A percentile compares a stretch with the other conserved stretches of the same genome.
Evolutionary conservation across 148 eudicot species (phyloP).

Genomic region (Pharnaceum exiguum): DNA sequence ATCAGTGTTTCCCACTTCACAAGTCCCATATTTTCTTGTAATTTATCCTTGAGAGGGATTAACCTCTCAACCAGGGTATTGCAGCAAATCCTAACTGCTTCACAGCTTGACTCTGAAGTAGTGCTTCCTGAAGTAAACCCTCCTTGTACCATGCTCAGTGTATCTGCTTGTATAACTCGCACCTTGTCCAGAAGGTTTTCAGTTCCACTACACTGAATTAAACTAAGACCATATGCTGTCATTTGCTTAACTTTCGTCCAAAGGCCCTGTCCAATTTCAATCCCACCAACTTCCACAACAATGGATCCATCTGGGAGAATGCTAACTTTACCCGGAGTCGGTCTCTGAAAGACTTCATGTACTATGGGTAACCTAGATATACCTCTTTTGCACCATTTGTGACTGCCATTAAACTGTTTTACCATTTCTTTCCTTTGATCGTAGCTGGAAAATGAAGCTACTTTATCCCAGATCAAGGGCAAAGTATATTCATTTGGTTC

Average conservation of each 20-base stretch:
- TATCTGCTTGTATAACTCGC: conserved; percentile 75
- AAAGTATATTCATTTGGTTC: conserved; percentile 66
- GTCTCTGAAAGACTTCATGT: conserved; percentile 37
- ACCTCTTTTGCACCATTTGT: conserved; percentile 74
- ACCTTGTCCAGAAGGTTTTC: conserved; percentile 61
- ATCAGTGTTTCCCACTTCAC: conserved; percentile 60
- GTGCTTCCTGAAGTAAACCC: conserved; percentile 89
- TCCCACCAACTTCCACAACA: conserved; percentile 93
- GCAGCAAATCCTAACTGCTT: conserved; percentile 83
- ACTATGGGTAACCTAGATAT: conserved; percentile 72
- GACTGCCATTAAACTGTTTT: conserved; percentile 35
- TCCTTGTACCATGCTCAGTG: conserved; percentile 82
- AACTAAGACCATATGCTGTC: conserved; percentile 64
- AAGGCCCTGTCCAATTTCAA: conserved; percentile 88
- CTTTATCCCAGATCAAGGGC: conserved; percentile 66
- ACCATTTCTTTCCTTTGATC: conserved; percentile 32
- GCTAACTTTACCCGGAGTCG: conserved; percentile 87
- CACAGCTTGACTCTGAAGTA: conserved; percentile 87
- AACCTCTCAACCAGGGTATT: conserved; percentile 70
- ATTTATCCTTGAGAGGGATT: conserved; percentile 40
- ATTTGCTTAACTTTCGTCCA: conserved; percentile 93
- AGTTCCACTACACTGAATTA: conserved; percentile 47
- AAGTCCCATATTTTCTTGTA: conserved; percentile 43
- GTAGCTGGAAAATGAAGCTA: conserved; percentile 47
- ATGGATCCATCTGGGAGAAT: conserved; percentile 78